Evolutionary conservation across 2,329 filamentous ascomycete species (phyloP), one percentile per base, ranked within the genome.

Genomic region (Periconia sp.): DNA sequence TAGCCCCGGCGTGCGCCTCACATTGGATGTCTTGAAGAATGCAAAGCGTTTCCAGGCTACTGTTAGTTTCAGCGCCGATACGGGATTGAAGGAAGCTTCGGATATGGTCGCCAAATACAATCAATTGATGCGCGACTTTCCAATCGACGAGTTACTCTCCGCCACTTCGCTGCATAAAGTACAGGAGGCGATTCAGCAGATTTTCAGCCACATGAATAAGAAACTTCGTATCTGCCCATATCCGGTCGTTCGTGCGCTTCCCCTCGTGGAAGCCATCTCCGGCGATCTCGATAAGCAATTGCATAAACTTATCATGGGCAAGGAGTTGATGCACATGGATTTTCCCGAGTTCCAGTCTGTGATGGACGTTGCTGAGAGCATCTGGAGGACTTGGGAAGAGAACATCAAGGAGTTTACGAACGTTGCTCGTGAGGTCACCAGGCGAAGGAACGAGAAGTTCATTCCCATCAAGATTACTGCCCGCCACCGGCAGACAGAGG

Each of bases 81-180:
- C 94, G 35, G 93, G 94, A 2, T 76, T 99, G 71, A 96, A 96
- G 74, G 94, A 99, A 75, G 92, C 92, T 20, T 94, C 92, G 73
- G 94, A 99, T 58, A 89, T 90, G 71, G 95, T 99, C 45, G 91
- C 96, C 74, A 97, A 97, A 75, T 99, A 97, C 81, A 99, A 99
- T 72, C 91, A 96, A 77, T 84, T 99, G 20, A 97, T 99, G 91
- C 89, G 94, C 58, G 95, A 99, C 72, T 97, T 99, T 60, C 94
- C 94, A 0, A 81, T 99, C 33, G 93, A 97, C 69, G 94, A 99
- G 73, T 79, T 99, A 27, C 83, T 97, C 17, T 96, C 94, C 15
- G 92, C 94, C 1, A 95, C 92, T 0, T 93, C 92, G 1, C 77
- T 99, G 43, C 81, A 87, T 65, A 97, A 96, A 75, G 86, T 96